Evolutionary conservation across 2,329 filamentous ascomycete genomes (phyloP), one percentile per base, ranked within the genome.

Genomic region (Immersiporthe knoxdaviesiana): DNA sequence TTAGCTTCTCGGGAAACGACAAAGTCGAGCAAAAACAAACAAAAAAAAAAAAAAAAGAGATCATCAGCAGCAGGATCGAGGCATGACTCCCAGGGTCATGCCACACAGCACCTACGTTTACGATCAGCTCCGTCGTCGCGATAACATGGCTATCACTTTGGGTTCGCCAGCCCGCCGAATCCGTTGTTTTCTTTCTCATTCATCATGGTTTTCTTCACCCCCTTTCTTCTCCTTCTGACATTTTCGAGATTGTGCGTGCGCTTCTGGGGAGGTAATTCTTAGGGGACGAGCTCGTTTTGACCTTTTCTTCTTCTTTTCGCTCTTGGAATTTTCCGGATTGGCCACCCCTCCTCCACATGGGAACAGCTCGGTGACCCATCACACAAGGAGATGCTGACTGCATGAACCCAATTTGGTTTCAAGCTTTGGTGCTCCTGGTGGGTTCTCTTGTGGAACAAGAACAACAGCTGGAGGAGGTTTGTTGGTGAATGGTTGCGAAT

Each of bases 231-330:
- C 73, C 37, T 12, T 69, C 75, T 70, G 74, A 71, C 75, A 67
- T 72, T 73, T 77, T 77, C 73, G 76, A 74, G 75, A 75, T 76
- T 72, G 75, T 74, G 71, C 72, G 71, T 70, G 72, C 77, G 77
- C 78, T 80, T 77, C 76, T 78, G 77, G 77, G 78, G 76, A 79
- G 75, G 79, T 77, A 74, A 72, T 76, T 69, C 72, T 71, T 71
- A 74, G 75, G 77, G 76, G 77, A 77, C 68, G 75, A 76, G 14
- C 30, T 35, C 32, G 44, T 41, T 56, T 54, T 32, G 32, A 50
- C 32, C 12, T 52, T 27, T 21, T 62, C 35, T n/a, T n/a, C n/a
- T n/a, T n/a, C n/a, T n/a, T n/a, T n/a, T n/a, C n/a, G n/a, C n/a
- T n/a, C 54, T 21, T 41, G 56, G 32, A 39, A 30, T 5, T 21